Base-by-base conservation (phyloP, 441 rosid genomes). In the Pelargonium myrrhifolium region DNA sequence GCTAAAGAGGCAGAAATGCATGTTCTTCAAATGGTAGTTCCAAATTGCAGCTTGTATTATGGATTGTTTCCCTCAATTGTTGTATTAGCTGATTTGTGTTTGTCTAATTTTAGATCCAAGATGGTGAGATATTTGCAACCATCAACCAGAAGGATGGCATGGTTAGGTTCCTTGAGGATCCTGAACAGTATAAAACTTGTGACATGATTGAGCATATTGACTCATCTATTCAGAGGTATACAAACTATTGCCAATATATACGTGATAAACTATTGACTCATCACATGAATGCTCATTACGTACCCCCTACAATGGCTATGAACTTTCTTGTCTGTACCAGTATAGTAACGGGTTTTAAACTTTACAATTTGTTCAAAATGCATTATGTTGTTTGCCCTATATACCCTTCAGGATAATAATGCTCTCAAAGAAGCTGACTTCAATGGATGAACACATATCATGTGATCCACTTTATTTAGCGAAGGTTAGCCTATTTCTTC, bases 71-170 rank as follows among this genome's bases (percentile, higher is more conserved):
- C 37, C 55, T 10, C 6, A 21, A 58, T n/a, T 0, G 1, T 66
- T 49, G 56, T 24, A 37, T 18, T 9, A 20, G 26, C 24, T 68
- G 51, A 71, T 53, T 15, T 45, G 59, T 24, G 65, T 17, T 15
- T 62, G 37, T 62, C 28, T 65, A 77, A 72, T 67, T 75, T 72
- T 74, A 94, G 99, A 94, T 94, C 66, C 94, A 88, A 84, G 93
- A 94, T 79, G 97, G 97, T 77, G 90, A 91, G 84, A 94, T 94
- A 80, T 85, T 84, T 81, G 99, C 99, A 14, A 79, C 88, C 65
- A 94, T 92, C 75, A 89, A 94, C 83, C 99, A 94, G 82, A 91
- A 88, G 81, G 98, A 92, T 69, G 97, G 99, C 49, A 94, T 94
- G 99, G 98, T 94, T 72, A 85, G 98, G 78, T 94, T 94, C 78